Percentiles rank a stretch among this genome's conserved stretches.
phyloP scores from a whole-genome alignment of 2,329 filamentous ascomycete species.

The Talaromyces sp. region DNA sequence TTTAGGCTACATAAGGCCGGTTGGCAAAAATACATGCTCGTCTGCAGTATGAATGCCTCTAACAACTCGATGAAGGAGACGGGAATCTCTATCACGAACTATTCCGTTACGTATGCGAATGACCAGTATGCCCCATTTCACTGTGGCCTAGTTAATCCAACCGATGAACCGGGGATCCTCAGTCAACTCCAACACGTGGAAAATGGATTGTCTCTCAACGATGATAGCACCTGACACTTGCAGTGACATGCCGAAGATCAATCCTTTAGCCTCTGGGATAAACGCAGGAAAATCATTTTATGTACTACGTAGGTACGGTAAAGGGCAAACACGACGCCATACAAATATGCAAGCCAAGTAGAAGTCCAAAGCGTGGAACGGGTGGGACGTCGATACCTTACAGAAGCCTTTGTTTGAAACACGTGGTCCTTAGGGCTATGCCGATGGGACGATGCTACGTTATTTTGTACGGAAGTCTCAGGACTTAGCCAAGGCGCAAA shows the following conservation, averaged over 20 bases:
- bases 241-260: conserved; percentile 1
- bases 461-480: not conserved
- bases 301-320: not conserved
- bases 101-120: not conserved
- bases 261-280: not conserved
- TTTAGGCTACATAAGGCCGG: no score
- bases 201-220: not conserved
- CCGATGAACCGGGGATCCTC: not conserved
- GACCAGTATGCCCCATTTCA: not conserved
- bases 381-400: not conserved
- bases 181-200: not conserved
- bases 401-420: not conserved
- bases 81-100: not conserved
- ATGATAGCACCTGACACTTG: not conserved
- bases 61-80: not conserved
- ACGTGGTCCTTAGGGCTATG: conserved; percentile 11
- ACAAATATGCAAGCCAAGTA: not conserved
- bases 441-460: not conserved
- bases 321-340: not conserved
- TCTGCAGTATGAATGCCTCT: not conserved
- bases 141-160: not conserved
- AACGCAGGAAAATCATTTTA: not conserved
- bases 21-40: no score
- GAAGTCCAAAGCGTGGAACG: not conserved
- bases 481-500: not conserved